Base-by-base conservation (phyloP, 495 filamentous ascomycete genomes). In the Penicillium tannophilum region DNA sequence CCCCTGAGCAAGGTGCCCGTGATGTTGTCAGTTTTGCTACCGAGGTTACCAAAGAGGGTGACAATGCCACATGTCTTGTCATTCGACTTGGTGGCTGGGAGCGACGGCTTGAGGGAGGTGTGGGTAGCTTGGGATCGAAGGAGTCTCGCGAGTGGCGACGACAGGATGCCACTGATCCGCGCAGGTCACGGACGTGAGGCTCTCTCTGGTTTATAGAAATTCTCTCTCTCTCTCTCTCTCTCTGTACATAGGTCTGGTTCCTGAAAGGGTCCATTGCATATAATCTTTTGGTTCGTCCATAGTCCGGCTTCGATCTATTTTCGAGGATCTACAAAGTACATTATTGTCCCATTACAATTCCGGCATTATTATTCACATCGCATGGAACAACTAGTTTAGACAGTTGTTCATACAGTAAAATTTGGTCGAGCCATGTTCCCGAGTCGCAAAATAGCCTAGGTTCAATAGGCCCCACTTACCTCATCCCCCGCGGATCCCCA, bases 1-100 rank as follows among this genome's bases (percentile, higher is more conserved):
- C 95, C 0, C 94, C 94, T 0, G 93, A 96, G 61, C 83, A 96
- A 73, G 94, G 85, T 3, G 84, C 90, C 3, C 82, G 79, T 48
- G 85, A 89, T 56, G 86, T 98, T 11, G 90, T 95, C 30, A 83
- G 82, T 33, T 96, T 92, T 66, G 92, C 93, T 2, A 93, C 88
- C 4, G 95, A 98, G 76, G 87, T 95, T 14, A 86, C 82, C 19
- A 80, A 69, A 8, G 88, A 92, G 52, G 93, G 88, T 0, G 93
- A 98, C 71, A 98, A 98, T 79, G 91, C 92, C 10, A 98, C 95
- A n/a, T 93, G 90, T 67, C 74, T 97, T 4, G 93, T 97, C 6
- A 86, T 98, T 23, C 80, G 94, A 52, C 78, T 98, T 9, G 94
- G 94, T 9, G 94, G 95, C 0, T 98, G 94, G 94, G 94, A 98